Evolutionary conservation across 805 yeast genomes (phyloP).

Genomic region (Komagataella pastoris): DNA sequence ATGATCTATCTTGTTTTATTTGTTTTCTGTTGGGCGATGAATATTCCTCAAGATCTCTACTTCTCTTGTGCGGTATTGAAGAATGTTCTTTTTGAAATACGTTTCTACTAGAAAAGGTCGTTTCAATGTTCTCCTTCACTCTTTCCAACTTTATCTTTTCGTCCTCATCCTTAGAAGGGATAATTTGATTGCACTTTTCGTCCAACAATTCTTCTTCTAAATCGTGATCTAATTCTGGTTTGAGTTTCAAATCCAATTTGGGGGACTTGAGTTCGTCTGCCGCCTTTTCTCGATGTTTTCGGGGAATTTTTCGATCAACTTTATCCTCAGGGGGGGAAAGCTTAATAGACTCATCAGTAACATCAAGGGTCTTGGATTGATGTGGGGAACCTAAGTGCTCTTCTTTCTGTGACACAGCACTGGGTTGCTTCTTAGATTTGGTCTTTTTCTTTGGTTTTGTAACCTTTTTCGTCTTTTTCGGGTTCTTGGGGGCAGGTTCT

Average conservation of each 20-base stretch:
- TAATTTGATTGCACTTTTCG: not conserved
- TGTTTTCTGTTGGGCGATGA: not conserved
- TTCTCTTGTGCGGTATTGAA: not conserved
- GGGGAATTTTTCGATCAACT: not conserved
- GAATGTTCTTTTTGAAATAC: not conserved
- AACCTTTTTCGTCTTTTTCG: not conserved
- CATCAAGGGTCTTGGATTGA: not conserved
- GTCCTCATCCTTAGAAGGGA: not conserved
- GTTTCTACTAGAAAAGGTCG: not conserved
- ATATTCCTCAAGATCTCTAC: not conserved
- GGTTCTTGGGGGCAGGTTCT: not conserved
- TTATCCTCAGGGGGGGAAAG: not conserved
- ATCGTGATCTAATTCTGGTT: not conserved
- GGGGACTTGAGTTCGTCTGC: not conserved
- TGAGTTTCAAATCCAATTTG: not conserved
- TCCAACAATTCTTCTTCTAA: not conserved
- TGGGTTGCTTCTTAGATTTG: not conserved
- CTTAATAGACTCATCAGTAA: not conserved
- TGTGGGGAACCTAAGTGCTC: not conserved
- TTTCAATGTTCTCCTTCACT: not conserved
- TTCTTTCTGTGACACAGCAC: not conserved
- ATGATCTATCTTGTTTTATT: constrained; percentile 3
- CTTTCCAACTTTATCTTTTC: not conserved
- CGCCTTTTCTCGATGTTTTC: not conserved
- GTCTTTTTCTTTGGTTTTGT: not conserved